Evolutionary conservation across 139 green algal species (phyloP).

Genomic region (Ettlia oleoabundans): DNA sequence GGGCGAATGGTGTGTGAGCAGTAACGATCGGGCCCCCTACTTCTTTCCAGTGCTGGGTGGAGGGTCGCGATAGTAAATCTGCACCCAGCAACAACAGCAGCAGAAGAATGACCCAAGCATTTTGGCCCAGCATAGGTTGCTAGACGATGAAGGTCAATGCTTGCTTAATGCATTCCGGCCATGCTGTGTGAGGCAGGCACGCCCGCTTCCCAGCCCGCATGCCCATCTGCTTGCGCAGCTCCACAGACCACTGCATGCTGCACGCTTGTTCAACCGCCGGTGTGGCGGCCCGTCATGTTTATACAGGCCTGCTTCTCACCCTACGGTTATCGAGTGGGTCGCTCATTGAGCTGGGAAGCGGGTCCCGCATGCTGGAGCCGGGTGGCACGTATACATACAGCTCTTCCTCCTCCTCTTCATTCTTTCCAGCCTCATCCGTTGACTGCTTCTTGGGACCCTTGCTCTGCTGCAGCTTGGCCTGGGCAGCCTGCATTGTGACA

Average conservation of each 20-base stretch:
- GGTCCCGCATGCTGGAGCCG: slow-evolving; percentile 34
- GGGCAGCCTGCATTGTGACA: slow-evolving; percentile 17
- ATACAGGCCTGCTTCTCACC: background rate
- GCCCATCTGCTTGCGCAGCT: too few relatives aligned
- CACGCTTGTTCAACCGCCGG: background rate
- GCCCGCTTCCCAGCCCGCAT: too few relatives aligned
- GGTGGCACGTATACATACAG: slow-evolving; percentile 26
- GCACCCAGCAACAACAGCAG: too few relatives aligned
- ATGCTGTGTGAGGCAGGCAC: too few relatives aligned
- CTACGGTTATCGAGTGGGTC: slow-evolving; percentile 24
- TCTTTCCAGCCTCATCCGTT: background rate
- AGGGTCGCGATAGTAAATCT: slow-evolving; percentile 29
- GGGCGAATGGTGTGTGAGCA: background rate
- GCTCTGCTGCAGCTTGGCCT: slow-evolving; percentile 16
- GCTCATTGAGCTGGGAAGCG: slow-evolving; percentile 17
- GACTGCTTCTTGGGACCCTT: slow-evolving; percentile 6
- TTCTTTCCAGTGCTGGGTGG: background rate
- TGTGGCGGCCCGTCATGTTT: too few relatives aligned
- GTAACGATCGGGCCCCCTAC: background rate
- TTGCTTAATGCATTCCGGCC: too few relatives aligned
- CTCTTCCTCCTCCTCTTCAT: slow-evolving; percentile 7
- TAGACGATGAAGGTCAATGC: too few relatives aligned
- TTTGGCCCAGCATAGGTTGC: background rate
- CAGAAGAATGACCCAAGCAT: background rate
- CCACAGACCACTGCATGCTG: too few relatives aligned